Conservation (phyloP, 371 early-diverging fungal species). For the Saksenaea vasiformis region DNA sequence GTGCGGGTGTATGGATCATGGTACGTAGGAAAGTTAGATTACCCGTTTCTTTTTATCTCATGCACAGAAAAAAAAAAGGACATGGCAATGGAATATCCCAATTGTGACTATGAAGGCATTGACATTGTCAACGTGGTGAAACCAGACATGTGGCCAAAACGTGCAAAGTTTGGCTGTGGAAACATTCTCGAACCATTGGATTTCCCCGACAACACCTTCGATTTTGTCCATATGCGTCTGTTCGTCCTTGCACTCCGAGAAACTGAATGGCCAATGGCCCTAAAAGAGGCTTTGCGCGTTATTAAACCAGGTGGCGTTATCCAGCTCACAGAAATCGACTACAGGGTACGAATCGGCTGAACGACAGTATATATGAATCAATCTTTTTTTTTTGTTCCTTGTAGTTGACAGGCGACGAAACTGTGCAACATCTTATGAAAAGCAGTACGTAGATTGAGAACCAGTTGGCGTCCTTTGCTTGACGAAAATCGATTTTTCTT, state of each 20-base stretch:
- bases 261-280: constrained; percentile 14
- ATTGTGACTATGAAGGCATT: constrained; percentile 41
- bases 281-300: constrained; percentile 34
- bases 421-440: constrained; percentile 2
- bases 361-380: too few species aligned
- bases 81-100: constrained; percentile 53
- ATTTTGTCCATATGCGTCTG: constrained; percentile 50
- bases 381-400: too few species aligned
- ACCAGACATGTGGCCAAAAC: constrained; percentile 37
- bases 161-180: background rate
- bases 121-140: constrained; percentile 50
- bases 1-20: constrained; percentile 31
- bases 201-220: constrained; percentile 44
- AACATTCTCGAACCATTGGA: constrained; percentile 47
- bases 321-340: constrained; percentile 39
- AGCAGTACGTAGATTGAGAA: constrained; percentile 1
- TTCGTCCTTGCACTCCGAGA: constrained; percentile 25
- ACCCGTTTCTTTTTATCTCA: background rate
- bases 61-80: constrained; percentile 21
- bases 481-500: background rate
- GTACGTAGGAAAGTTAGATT: constrained; percentile 6
- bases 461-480: too few species aligned
- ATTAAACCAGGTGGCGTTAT: constrained; percentile 48
- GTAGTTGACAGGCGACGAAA: constrained; percentile 1
- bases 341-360: constrained; percentile 27